These are phyloP conservation scores for Jamesozyma lodderae DNA, from an alignment of 805 yeast genomes.

Conservation along the genomic window DNA sequence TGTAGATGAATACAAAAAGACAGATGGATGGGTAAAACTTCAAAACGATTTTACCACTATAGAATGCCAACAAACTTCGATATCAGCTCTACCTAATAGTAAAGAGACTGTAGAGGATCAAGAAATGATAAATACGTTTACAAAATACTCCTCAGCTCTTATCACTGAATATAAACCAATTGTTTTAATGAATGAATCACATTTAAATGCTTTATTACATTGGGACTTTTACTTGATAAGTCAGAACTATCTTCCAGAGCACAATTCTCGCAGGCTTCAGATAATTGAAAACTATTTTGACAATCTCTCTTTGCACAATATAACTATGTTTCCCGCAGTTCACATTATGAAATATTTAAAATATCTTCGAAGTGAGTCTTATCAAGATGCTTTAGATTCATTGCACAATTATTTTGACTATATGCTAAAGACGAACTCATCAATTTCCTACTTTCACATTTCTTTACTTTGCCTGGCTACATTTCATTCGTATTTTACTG, in stretches of 20 bases:
- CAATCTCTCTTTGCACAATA: slow-evolving; percentile 14
- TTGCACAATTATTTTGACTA: slow-evolving; percentile 61
- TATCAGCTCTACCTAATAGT: no score
- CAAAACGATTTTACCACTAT: no score
- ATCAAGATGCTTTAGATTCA: slow-evolving; percentile 38
- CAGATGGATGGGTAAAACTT: no score
- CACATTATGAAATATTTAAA: slow-evolving; percentile 19
- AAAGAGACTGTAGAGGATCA: no score
- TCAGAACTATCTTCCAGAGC: slow-evolving; percentile 2
- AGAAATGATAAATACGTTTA: slow-evolving; percentile 8
- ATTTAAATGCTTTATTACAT: slow-evolving; percentile 20
- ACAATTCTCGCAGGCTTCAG: slow-evolving; percentile 12
- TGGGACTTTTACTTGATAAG: slow-evolving; percentile 12
- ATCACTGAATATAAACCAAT: neutral
- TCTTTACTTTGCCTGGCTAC: slow-evolving; percentile 67
- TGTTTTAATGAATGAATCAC: slow-evolving; percentile 9
- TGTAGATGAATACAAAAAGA: no score
- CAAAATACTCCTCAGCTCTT: neutral
- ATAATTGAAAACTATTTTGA: slow-evolving; percentile 2
- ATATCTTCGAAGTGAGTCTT: slow-evolving; percentile 10
- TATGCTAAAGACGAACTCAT: slow-evolving; percentile 57
- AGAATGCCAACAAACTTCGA: no score
- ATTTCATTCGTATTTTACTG: slow-evolving; percentile 59
- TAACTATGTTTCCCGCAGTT: slow-evolving; percentile 21
- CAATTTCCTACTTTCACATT: slow-evolving; percentile 56